Evolutionary conservation across 371 early-diverging fungal genomes (phyloP), one percentile per base, ranked within the genome.

Genomic region (Rhizopus arrhizus): DNA sequence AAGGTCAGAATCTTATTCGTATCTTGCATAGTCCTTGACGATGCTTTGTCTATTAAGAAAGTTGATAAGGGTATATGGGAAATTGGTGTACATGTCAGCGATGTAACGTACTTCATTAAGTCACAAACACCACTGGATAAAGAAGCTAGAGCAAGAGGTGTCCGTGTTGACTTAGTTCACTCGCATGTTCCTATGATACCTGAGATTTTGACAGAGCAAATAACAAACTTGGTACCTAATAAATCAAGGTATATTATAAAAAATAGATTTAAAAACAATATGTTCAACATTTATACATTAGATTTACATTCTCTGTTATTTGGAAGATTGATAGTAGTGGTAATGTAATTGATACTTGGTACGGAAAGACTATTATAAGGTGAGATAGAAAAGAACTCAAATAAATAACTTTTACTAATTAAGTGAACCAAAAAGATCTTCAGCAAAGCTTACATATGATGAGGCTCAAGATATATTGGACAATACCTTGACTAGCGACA

Each of bases 151-250:
- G 73, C 89, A 4, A 84, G 98, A 56, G 91, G 91, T 10, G 99
- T 98, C 10, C 92, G 96, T 8, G 93, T 96, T 13, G 98, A 99
- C 70, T 73, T 99, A 48, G 85, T 90, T 28, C 87, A 93, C 51
- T 83, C 87, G 56, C 85, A 91, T 13, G 94, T 99, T 40, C 97
- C 98, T 11, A 99, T 99, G 99, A 82, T 99, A 4, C 99, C 99
- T 10, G 68, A 82, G 32, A 72, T 91, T 31, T 79, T 99, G 34
- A 93, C 95, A 56, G 90, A 93, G 60, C 86, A 95, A 49, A 45
- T 75, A 16, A 75, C 75, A 16, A 75, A 72, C 33, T 22, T 75
- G 11, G 53, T 51, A 5, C 70, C 72, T 31, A 58, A 61, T 22
- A 53, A 68, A 45, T 54, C 62, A 51, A 63, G 73, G 73, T 68